Evolutionary conservation across 805 yeast genomes (phyloP).

Genomic region (Millerozyma miso): DNA sequence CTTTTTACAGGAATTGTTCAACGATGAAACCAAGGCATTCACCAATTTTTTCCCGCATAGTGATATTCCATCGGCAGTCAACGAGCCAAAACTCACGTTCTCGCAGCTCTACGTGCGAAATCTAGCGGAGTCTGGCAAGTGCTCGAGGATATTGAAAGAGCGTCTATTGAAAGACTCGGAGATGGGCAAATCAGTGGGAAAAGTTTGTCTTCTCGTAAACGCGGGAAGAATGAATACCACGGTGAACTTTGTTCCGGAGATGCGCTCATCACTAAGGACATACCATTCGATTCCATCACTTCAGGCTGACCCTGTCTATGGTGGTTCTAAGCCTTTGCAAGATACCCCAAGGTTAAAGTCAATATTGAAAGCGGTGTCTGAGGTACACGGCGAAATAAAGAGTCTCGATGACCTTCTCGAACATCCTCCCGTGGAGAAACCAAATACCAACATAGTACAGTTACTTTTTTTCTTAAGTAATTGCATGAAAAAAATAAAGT

Average conservation of each 20-base stretch:
- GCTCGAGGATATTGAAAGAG: slow-evolving; percentile 79
- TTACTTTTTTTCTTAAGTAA: slow-evolving; percentile 71
- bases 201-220: slow-evolving; percentile 83
- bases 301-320: slow-evolving; percentile 60
- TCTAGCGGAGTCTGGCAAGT: slow-evolving; percentile 75
- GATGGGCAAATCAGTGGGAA: slow-evolving; percentile 66
- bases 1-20: slow-evolving; percentile 61
- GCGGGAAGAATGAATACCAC: slow-evolving; percentile 95
- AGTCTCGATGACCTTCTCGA: slow-evolving; percentile 43
- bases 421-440: slow-evolving; percentile 27
- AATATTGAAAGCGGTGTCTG: slow-evolving; percentile 83
- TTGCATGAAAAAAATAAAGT: slow-evolving; percentile 50
- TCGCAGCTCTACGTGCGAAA: slow-evolving; percentile 80
- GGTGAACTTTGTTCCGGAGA: slow-evolving; percentile 88
- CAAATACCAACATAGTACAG: slow-evolving; percentile 64
- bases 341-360: slow-evolving; percentile 93
- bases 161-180: slow-evolving; percentile 60
- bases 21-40: slow-evolving; percentile 62
- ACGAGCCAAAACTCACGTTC: slow-evolving; percentile 58
- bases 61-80: slow-evolving; percentile 31
- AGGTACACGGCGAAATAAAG: slow-evolving; percentile 52
- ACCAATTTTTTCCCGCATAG: slow-evolving; percentile 53
- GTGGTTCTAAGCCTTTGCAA: slow-evolving; percentile 66
- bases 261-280: slow-evolving; percentile 90
- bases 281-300: slow-evolving; percentile 90